Evolutionary conservation across 2,329 filamentous ascomycete species (phyloP).

Genomic region (Cladophialophora carrionii): DNA sequence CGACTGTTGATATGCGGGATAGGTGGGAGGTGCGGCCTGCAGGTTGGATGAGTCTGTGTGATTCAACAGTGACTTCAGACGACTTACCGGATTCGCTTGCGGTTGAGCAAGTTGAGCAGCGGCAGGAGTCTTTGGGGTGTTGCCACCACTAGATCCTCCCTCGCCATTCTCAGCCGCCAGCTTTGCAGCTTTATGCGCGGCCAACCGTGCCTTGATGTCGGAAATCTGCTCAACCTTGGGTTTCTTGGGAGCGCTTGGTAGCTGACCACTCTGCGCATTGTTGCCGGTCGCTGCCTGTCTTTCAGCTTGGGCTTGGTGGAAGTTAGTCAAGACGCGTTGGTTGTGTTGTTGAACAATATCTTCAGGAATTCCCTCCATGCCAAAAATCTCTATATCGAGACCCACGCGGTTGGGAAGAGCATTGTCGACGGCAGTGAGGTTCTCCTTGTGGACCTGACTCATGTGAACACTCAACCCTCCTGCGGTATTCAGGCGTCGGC

Average conservation of each 20-base stretch:
- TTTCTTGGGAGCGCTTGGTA: conserved; percentile 58
- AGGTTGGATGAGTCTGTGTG: conserved; percentile 14
- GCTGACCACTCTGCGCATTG: conserved; percentile 66
- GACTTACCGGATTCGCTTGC: conserved; percentile 51
- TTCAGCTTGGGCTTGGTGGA: conserved; percentile 82
- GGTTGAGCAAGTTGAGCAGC: conserved; percentile 49
- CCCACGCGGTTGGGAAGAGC: conserved; percentile 82
- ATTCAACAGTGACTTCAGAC: conserved; percentile 32
- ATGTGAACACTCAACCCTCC: conserved; percentile 95
- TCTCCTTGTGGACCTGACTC: conserved; percentile 98
- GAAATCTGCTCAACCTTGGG: conserved; percentile 73
- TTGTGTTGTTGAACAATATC: conserved; percentile 82
- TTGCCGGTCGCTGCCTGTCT: conserved; percentile 82
- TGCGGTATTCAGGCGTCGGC: conserved; percentile 85
- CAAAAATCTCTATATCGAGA: conserved; percentile 93
- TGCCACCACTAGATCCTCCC: conserved; percentile 61
- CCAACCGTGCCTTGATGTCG: conserved; percentile 78
- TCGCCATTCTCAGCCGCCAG: conserved; percentile 60
- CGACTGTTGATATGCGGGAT: conserved; percentile 35
- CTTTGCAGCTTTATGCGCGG: conserved; percentile 71
- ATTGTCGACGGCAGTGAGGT: conserved; percentile 84
- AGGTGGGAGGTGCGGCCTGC: conserved; percentile 31
- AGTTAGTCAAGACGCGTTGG: conserved; percentile 81
- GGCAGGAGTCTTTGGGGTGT: conserved; percentile 57
- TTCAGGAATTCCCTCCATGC: conserved; percentile 94